phyloP scores from a whole-genome alignment of 192 early-diverging fungal genomes.

The Backusella circina region DNA sequence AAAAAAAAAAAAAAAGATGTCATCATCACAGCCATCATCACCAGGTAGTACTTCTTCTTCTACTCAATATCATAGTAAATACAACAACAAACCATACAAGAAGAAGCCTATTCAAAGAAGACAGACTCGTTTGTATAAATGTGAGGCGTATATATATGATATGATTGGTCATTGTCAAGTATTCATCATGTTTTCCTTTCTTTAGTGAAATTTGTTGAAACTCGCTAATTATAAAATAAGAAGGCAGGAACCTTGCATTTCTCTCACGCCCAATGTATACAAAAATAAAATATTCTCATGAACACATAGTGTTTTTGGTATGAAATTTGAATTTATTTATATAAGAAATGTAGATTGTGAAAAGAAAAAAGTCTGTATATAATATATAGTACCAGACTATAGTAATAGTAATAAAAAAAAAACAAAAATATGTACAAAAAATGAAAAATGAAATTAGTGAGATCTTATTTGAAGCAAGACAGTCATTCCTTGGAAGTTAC shows the following conservation, averaged over 20 bases:
- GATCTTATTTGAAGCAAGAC: background rate
- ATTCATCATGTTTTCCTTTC: background rate
- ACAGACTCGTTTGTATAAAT: conserved; percentile 11
- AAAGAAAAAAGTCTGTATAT: background rate
- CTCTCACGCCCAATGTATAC: background rate
- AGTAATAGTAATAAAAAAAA: too few species aligned
- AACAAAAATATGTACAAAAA: background rate
- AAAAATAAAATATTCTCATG: background rate
- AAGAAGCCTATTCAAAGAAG: conserved; percentile 14
- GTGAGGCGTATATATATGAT: background rate
- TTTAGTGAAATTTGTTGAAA: conserved; percentile 25
- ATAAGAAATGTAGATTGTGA: background rate
- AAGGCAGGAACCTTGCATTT: background rate
- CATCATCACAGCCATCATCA: background rate
- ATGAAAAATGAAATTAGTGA: background rate
- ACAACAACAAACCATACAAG: background rate
- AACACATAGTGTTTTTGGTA: background rate
- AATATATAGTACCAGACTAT: background rate
- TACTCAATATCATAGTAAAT: background rate
- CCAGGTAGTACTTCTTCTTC: background rate
- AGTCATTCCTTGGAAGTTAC: background rate
- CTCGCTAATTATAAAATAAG: background rate
- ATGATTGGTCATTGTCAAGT: background rate
- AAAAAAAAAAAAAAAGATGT: background rate
- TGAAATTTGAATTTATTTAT: background rate